phyloP scores from a whole-genome alignment of 257 asterid genomes.

The Solanum dulcamara region DNA sequence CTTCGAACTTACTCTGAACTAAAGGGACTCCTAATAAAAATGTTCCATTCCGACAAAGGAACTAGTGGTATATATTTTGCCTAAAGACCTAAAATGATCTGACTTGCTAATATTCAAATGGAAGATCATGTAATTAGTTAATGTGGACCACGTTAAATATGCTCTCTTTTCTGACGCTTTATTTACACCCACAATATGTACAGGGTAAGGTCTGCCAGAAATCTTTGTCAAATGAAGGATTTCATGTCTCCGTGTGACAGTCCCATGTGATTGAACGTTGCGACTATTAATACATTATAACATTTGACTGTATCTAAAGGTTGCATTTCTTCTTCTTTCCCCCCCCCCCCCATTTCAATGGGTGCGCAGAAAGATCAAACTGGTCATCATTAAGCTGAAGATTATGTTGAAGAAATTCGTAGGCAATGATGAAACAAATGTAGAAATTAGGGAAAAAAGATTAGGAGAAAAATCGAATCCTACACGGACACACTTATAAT shows the following conservation, averaged over 20 bases:
- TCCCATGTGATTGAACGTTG: neutral
- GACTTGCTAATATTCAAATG: neutral
- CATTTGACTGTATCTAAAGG: neutral
- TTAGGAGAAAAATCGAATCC: neutral
- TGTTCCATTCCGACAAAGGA: neutral
- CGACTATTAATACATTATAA: neutral
- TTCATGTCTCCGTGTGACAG: neutral
- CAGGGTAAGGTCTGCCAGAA: neutral
- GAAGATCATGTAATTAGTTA: neutral
- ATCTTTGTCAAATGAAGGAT: neutral
- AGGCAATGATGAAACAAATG: conserved; percentile 8
- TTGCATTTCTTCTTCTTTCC: neutral
- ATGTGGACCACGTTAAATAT: neutral
- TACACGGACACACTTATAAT: neutral
- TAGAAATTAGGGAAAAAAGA: neutral
- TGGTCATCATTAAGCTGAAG: neutral
- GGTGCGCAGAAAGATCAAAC: neutral
- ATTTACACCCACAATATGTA: neutral
- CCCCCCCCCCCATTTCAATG: neutral
- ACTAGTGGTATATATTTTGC: neutral
- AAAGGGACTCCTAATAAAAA: neutral
- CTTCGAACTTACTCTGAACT: neutral
- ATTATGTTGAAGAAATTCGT: neutral
- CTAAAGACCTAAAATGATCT: neutral
- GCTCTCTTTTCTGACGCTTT: neutral